These are phyloP conservation scores for Diphasiastrum complanatum DNA, from an alignment of 83 land plant genomes.

Conservation along the genomic window DNA sequence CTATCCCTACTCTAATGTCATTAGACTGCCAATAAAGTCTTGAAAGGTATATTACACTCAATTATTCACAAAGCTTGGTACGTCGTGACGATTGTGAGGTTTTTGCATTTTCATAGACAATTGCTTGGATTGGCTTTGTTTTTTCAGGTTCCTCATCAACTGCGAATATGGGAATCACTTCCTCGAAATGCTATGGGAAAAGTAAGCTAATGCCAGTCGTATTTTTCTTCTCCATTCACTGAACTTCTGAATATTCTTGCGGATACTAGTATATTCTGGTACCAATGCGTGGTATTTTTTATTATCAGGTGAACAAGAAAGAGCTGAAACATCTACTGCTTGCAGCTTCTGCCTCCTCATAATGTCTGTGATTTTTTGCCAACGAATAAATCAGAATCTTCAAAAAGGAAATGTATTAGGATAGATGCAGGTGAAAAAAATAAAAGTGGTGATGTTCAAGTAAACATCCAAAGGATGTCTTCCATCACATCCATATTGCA, in stretches of 20 bases:
- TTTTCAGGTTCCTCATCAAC: conserved; percentile 27
- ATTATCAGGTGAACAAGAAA: conserved; percentile 37
- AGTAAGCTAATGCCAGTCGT: no score
- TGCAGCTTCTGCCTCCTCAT: no score
- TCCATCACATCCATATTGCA: no score
- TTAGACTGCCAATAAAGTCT: no score
- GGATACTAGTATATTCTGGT: neutral
- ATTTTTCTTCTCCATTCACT: neutral
- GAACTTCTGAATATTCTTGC: neutral
- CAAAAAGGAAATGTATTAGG: no score
- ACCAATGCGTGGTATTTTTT: neutral
- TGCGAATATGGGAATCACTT: conserved; percentile 27
- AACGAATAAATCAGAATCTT: no score
- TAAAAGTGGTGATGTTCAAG: no score
- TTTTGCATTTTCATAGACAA: neutral
- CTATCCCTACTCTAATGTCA: no score
- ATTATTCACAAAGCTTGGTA: neutral
- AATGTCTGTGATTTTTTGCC: no score
- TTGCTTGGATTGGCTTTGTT: conserved; percentile 7
- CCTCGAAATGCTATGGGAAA: conserved; percentile 43
- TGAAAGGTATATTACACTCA: no score
- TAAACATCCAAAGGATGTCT: no score
- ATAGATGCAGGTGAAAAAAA: no score
- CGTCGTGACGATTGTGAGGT: neutral
- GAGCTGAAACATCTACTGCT: conserved; percentile 27